Base-by-base conservation (phyloP, 2,329 filamentous ascomycete species). In the Esteya vermicola region DNA sequence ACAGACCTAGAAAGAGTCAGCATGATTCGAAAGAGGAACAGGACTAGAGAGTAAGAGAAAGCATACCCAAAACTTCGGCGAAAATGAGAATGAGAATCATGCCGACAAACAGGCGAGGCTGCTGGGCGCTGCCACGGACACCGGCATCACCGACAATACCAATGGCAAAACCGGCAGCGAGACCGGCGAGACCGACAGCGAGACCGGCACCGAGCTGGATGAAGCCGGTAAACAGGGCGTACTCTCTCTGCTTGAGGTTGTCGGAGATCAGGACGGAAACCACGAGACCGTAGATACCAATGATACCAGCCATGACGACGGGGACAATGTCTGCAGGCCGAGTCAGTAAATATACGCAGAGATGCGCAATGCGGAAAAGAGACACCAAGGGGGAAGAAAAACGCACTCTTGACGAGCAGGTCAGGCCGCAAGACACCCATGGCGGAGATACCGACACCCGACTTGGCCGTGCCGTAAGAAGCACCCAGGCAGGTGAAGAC, bases 291-390 rank as follows among this genome's bases (percentile, higher is more conserved):
- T 91, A 98, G 64, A 98, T 96, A 82, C 85, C 91, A 67, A 98
- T 96, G 67, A 98, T 98, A 96, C 91, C 91, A 73, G 91, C 91
- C 91, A 98, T 98, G 79, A 98, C 94, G 66, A 96, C 91, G 61
- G 91, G 91, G 50, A 96, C 89, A 64, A 96, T 95, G 75, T 95
- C 89, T 96, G 51, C n/a, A 41, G n/a, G n/a, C n/a, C n/a, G n/a
- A n/a, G n/a, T n/a, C n/a, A n/a, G n/a, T n/a, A 10, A n/a, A 30
- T 14, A 19, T 18, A 6, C 20, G n/a, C n/a, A 22, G 9, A n/a
- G 6, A 5, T 18, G n/a, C n/a, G n/a, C 6, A 14, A 13, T 5
- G 18, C 13, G 10, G 18, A 22, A 19, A 22, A 27, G n/a, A 28
- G 31, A 2, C 9, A 22, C 22, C 6, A 31, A 14, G 27, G 33